phyloP scores from a whole-genome alignment of 768 basidiomycete genomes.

The Neoboletus subvelutipes region DNA sequence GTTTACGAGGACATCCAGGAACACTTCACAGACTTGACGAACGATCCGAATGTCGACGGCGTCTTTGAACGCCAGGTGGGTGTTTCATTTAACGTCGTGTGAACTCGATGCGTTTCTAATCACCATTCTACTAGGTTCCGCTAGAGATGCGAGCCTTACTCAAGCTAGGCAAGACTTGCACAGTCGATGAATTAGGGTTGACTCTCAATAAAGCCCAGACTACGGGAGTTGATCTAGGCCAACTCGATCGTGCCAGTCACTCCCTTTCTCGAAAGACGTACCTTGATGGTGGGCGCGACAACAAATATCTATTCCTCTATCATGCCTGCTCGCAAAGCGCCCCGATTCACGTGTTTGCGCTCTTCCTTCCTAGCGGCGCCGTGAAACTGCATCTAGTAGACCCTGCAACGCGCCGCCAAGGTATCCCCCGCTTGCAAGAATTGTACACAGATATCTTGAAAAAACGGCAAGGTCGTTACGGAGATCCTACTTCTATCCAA shows the following conservation, averaged over 20 bases:
- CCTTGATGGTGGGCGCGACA: conserved; percentile 64
- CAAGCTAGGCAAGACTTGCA: conserved; percentile 81
- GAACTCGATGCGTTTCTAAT: not conserved
- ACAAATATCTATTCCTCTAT: conserved; percentile 85
- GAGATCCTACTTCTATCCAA: conserved; percentile 46
- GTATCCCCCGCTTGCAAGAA: conserved; percentile 73
- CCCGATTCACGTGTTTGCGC: conserved; percentile 81
- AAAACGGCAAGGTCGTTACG: conserved; percentile 46
- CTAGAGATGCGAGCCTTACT: conserved; percentile 79
- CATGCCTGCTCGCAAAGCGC: conserved; percentile 76
- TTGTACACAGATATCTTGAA: conserved; percentile 63
- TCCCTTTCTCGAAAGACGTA: conserved; percentile 66
- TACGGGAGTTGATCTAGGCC: conserved; percentile 76
- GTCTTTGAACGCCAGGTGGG: conserved; percentile 90
- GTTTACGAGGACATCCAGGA: conserved; percentile 81
- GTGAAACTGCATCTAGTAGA: conserved; percentile 89
- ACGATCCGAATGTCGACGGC: conserved; percentile 92
- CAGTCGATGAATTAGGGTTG: conserved; percentile 58
- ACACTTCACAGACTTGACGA: conserved; percentile 89
- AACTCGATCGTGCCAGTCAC: conserved; percentile 64
- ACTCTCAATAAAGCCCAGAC: conserved; percentile 83
- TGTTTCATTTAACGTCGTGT: not conserved
- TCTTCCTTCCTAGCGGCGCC: conserved; percentile 72
- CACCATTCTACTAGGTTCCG: conserved; percentile 57
- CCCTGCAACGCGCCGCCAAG: conserved; percentile 81